Base-by-base conservation (phyloP, 768 basidiomycete species). In the Mycena belliarum region DNA sequence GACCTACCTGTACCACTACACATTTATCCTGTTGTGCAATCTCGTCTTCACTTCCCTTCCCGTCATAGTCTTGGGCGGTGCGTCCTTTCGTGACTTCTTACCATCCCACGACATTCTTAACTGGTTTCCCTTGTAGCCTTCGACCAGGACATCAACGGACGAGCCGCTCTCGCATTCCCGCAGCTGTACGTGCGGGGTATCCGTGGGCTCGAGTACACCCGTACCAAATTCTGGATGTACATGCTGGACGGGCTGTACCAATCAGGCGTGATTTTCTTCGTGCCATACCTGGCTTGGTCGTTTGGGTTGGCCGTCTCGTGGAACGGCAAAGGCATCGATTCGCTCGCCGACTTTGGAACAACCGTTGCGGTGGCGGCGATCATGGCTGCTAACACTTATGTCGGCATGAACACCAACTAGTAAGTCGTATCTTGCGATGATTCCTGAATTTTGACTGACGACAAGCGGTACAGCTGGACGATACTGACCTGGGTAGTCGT, bases 181-280 rank as follows among this genome's bases (percentile, higher is more conserved):
- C 91, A 95, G 65, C 85, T 98, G n/a, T 98, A 98, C 70, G 79
- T 95, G 62, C 88, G 95, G 35, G 96, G 96, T 24, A 97, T 98
- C 61, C 85, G 88, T 16, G 94, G 95, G 21, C 78, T 95, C 16
- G 96, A 97, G 66, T 98, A 97, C 73, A 97, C 95, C 18, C 85
- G 93, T 11, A 61, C 76, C 49, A 94, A 91, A 75, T 98, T 98
- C 75, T 98, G 94, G 93, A 69, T 88, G 52, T 97, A 95, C 74
- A 97, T 98, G 91, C 70, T 84, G 8, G 96, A 98, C 69, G 95
- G 95, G 25, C 73, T 98, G 32, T 98, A 97, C 72, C 96, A 98
- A 68, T 96, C 95, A 0, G 85, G 76, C 0, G 83, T 93, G 56
- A 83, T 94, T 29, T 95, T 88, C 75, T 95, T 89, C 76, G 79